These are phyloP conservation scores for Viridothelium virens DNA, from an alignment of 495 filamentous ascomycete genomes.

Conservation along the genomic window DNA sequence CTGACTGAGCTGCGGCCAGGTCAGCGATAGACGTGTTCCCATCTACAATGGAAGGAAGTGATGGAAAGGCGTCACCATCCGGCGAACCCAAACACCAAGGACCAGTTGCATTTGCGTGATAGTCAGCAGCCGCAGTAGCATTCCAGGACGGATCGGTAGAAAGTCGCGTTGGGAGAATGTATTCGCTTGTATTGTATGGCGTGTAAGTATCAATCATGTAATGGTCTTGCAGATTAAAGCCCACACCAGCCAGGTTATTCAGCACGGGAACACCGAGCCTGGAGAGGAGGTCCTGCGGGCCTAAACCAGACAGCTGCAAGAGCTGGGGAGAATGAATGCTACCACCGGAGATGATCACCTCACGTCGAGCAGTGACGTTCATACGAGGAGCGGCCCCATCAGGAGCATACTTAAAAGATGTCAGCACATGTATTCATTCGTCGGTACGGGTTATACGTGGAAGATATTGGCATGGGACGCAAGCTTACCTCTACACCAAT, in stretches of 20 bases:
- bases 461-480: not conserved
- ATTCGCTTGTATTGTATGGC: conserved; percentile 12
- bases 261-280: conserved; percentile 39
- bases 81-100: conserved; percentile 39
- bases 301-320: conserved; percentile 53
- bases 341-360: conserved; percentile 51
- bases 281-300: conserved; percentile 37
- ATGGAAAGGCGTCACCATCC: conserved; percentile 38
- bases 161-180: conserved; percentile 18
- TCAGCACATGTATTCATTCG: not conserved
- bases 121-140: conserved; percentile 18
- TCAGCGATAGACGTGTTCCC: conserved; percentile 25
- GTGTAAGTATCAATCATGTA: conserved; percentile 8
- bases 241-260: conserved; percentile 44
- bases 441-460: not conserved
- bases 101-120: conserved; percentile 27
- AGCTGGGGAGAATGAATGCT: conserved; percentile 47
- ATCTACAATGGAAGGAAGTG: conserved; percentile 30
- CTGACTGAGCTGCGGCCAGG: conserved; percentile 23
- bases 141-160: conserved; percentile 19
- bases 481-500: conserved; percentile 7
- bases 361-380: conserved; percentile 28
- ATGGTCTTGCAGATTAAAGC: conserved; percentile 47
- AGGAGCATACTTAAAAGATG: not conserved
- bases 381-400: conserved; percentile 16